Evolutionary conservation across 1,284 basidiomycete genomes (phyloP).

Genomic region (Cutaneotrichosporon arboriforme): DNA sequence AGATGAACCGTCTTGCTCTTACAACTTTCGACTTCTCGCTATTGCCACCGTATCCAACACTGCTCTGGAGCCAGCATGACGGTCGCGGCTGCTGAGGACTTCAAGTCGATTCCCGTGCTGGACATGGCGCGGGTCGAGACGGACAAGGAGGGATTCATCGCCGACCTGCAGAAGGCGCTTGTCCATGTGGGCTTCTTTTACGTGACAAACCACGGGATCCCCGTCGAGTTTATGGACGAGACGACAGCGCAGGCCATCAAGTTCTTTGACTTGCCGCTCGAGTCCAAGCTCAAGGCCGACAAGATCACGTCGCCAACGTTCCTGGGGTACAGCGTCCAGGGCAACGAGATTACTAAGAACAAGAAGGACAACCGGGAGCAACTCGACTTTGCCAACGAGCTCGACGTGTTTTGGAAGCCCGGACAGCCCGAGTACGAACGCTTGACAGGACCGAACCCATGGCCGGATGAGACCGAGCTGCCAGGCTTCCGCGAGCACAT

Average conservation of each 20-base stretch:
- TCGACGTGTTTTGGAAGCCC: conserved; percentile 10
- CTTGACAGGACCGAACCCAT: conserved; percentile 16
- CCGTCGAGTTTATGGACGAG: conserved; percentile 5
- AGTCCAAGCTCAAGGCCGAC: conserved; percentile 33
- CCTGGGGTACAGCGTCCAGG: conserved; percentile 17
- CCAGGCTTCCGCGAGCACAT: conserved; percentile 12
- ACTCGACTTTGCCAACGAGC: conserved; percentile 21
- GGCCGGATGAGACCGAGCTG: conserved; percentile 5
- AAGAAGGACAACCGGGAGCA: conserved; percentile 22
- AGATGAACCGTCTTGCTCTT: no score
- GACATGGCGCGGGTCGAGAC: conserved; percentile 12
- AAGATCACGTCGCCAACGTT: conserved; percentile 20
- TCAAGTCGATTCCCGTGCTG: conserved; percentile 17
- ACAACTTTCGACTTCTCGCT: no score
- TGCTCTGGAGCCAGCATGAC: not conserved
- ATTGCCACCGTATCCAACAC: no score
- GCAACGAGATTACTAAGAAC: conserved; percentile 22
- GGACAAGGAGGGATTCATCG: conserved; percentile 9
- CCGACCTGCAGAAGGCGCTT: conserved; percentile 15
- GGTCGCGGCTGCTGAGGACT: conserved; percentile 2
- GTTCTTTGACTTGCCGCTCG: conserved; percentile 32
- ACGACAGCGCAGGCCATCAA: conserved; percentile 8
- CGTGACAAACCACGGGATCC: conserved; percentile 17
- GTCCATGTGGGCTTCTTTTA: conserved; percentile 20
- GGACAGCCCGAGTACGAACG: conserved; percentile 14